phyloP scores from a whole-genome alignment of 2,329 filamentous ascomycete genomes.

The Cladobotryum protrusum region DNA sequence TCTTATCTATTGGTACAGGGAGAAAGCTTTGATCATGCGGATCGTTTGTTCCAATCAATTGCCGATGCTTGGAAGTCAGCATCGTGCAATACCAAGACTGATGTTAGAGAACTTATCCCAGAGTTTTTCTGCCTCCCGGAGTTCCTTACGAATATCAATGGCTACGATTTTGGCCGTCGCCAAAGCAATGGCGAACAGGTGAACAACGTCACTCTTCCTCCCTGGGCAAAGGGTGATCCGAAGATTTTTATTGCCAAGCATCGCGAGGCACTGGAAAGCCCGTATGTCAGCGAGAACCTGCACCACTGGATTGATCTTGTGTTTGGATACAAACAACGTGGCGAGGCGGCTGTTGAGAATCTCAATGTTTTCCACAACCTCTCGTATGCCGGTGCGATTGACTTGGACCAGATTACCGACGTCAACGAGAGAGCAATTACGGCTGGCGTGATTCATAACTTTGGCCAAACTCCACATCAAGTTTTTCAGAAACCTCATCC shows the following conservation, averaged over 20 bases:
- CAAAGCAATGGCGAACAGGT: slow-evolving; percentile 76
- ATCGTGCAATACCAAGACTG: slow-evolving; percentile 82
- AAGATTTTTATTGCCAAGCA: slow-evolving; percentile 95
- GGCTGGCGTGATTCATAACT: slow-evolving; percentile 96
- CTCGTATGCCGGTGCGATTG: slow-evolving; percentile 89
- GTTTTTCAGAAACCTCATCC: slow-evolving; percentile 81
- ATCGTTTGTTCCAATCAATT: slow-evolving; percentile 90
- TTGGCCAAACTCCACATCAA: slow-evolving; percentile 94
- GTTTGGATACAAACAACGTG: slow-evolving; percentile 89
- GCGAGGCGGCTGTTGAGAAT: slow-evolving; percentile 83
- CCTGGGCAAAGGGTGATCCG: slow-evolving; percentile 94
- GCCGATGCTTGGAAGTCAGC: slow-evolving; percentile 87
- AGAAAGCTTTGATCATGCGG: slow-evolving; percentile 93
- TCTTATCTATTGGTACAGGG: slow-evolving; percentile 92
- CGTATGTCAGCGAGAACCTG: slow-evolving; percentile 81
- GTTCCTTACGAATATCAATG: slow-evolving; percentile 88
- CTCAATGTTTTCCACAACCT: slow-evolving; percentile 95
- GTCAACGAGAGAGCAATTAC: slow-evolving; percentile 80
- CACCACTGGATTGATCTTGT: slow-evolving; percentile 95
- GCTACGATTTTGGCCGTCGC: slow-evolving; percentile 84
- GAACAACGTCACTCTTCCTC: slow-evolving; percentile 81
- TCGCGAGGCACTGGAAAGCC: slow-evolving; percentile 89
- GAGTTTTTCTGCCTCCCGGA: slow-evolving; percentile 97
- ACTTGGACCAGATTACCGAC: slow-evolving; percentile 86
- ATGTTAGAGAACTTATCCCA: slow-evolving; percentile 89